Evolutionary conservation across 2,329 filamentous ascomycete species (phyloP).

Genomic region (Emydomyces testavorans): DNA sequence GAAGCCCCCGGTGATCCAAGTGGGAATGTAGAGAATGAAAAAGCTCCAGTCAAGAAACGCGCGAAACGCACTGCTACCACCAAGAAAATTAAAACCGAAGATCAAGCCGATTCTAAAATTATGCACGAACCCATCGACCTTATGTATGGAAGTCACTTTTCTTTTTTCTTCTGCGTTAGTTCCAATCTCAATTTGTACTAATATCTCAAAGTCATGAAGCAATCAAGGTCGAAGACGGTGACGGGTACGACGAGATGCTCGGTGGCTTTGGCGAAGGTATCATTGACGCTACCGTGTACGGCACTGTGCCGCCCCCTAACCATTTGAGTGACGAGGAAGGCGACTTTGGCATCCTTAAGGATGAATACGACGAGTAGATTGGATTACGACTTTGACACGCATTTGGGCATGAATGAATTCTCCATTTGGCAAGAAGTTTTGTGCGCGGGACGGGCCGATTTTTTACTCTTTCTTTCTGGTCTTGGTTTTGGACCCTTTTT

Average conservation of each 20-base stretch:
- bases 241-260: not conserved
- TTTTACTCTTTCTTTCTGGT: not conserved
- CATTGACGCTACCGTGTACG: constrained; percentile 15
- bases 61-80: not conserved
- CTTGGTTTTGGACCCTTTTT: no score
- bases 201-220: constrained; percentile 3
- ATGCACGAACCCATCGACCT: constrained; percentile 1
- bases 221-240: constrained; percentile 10
- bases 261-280: constrained; percentile 13
- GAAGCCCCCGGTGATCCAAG: not conserved
- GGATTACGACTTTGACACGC: constrained; percentile 1
- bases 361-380: not conserved
- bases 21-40: not conserved
- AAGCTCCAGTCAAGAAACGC: not conserved
- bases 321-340: not conserved
- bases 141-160: not conserved
- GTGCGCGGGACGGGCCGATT: not conserved
- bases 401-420: not conserved
- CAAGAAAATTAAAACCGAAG: constrained; percentile 7
- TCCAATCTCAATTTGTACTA: not conserved
- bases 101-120: not conserved
- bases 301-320: no score
- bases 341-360: not conserved
- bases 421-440: not conserved
- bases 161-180: not conserved